These are phyloP conservation scores for Pseudozyma thailandica DNA, from an alignment of 1,284 basidiomycete species.

Conservation along the genomic window DNA sequence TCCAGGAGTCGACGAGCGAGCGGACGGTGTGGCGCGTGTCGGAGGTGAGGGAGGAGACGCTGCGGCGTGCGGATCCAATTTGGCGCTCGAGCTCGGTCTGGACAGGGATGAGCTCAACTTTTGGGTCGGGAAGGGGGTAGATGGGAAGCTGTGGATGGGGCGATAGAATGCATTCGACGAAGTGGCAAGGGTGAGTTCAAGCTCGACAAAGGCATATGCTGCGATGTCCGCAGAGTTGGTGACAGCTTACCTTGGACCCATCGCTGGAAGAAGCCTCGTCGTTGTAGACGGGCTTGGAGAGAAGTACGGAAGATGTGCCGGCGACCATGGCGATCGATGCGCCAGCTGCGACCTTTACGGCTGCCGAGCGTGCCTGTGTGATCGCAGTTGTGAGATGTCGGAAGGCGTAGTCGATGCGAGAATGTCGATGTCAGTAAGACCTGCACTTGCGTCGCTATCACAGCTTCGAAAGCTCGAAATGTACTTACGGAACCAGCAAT, in stretches of 20 bases:
- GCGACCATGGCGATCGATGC: conserved; percentile 22
- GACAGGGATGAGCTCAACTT: conserved; percentile 46
- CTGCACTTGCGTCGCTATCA: neutral
- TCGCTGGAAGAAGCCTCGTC: conserved; percentile 29
- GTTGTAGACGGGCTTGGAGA: conserved; percentile 33
- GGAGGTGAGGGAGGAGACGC: conserved; percentile 39
- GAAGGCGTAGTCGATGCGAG: neutral
- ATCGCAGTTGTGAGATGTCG: neutral
- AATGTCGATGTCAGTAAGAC: conserved; percentile 6
- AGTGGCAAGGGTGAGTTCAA: neutral
- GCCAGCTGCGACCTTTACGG: conserved; percentile 31
- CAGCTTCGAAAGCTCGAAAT: too few relatives aligned
- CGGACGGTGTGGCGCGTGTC: conserved; percentile 35
- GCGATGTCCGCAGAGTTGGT: too few relatives aligned
- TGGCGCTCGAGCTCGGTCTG: conserved; percentile 62
- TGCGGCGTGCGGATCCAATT: conserved; percentile 47
- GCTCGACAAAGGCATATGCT: too few relatives aligned
- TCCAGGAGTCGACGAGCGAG: conserved; percentile 51
- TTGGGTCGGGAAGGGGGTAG: conserved; percentile 51
- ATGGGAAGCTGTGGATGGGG: conserved; percentile 41
- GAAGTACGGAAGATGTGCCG: conserved; percentile 22
- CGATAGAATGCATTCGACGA: neutral
- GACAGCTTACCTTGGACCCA: conserved; percentile 29
- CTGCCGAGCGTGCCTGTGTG: conserved; percentile 18
- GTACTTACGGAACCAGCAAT: conserved; percentile 39